Percentiles rank a stretch among this genome's conserved stretches.
phyloP scores from a whole-genome alignment of 176 grass and related monocot genomes.

The Oryza australiensis region DNA sequence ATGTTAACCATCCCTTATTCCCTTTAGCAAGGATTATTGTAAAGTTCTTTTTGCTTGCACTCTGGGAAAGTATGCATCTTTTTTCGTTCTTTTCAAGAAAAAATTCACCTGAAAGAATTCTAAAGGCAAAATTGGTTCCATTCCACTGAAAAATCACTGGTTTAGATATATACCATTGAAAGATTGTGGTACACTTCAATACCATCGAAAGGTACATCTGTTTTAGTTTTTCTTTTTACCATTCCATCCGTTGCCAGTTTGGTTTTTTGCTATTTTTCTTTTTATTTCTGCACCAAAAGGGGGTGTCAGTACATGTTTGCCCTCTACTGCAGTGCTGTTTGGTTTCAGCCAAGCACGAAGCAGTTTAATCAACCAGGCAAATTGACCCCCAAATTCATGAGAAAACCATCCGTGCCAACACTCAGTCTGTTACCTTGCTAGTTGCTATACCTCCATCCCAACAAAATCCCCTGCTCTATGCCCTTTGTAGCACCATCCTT shows the following conservation, averaged over 20 bases:
- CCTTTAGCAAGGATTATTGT: constrained; percentile 6
- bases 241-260: background rate
- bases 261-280: background rate
- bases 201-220: background rate
- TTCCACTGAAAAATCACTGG: background rate
- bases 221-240: background rate
- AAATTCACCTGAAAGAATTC: constrained; percentile 1
- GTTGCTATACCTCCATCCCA: no score
- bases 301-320: background rate
- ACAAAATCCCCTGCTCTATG: no score
- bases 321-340: no score
- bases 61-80: background rate
- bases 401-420: no score
- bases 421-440: no score
- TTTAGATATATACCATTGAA: background rate
- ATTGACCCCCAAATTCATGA: no score
- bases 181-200: background rate
- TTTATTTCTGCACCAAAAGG: background rate
- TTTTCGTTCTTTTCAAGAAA: constrained; percentile 17
- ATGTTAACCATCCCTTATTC: background rate
- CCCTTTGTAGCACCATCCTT: no score
- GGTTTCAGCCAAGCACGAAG: no score
- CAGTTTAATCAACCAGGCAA: no score
- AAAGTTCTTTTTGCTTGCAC: constrained; percentile 6
- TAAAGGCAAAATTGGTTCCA: background rate